These are phyloP conservation scores for Fusarium nygamai DNA, from an alignment of 2,329 filamentous ascomycete genomes.

Conservation along the genomic window DNA sequence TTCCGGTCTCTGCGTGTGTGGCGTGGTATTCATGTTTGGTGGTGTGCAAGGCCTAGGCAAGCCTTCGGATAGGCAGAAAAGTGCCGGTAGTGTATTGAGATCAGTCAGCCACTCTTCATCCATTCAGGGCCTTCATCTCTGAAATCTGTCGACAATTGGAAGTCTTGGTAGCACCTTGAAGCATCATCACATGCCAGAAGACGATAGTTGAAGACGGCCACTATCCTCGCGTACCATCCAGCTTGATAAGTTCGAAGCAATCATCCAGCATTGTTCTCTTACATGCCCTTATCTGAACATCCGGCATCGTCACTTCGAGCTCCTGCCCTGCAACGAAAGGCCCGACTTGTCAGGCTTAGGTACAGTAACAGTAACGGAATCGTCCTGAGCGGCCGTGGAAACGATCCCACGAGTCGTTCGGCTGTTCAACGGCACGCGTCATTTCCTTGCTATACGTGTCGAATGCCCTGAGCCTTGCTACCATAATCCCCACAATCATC, in stretches of 20 bases:
- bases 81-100: not conserved
- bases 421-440: not conserved
- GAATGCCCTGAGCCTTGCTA: not conserved
- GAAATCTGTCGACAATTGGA: not conserved
- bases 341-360: not conserved
- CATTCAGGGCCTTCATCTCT: not conserved
- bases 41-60: slow-evolving; percentile 5
- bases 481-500: slow-evolving; percentile 8
- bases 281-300: slow-evolving; percentile 12
- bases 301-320: not conserved
- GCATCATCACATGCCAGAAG: slow-evolving; percentile 26
- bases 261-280: slow-evolving; percentile 1
- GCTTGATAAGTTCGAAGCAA: not conserved
- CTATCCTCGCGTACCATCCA: not conserved
- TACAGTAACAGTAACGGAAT: not conserved
- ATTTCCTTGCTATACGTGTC: not conserved
- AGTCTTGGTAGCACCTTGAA: not conserved
- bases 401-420: not conserved
- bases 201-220: not conserved
- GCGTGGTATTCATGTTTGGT: not conserved
- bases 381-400: not conserved
- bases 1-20: slow-evolving; percentile 15
- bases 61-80: not conserved
- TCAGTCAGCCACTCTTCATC: not conserved
- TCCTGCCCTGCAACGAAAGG: not conserved